phyloP scores from a whole-genome alignment of 108 stramenopile species.

The Heterococcus sp. region DNA sequence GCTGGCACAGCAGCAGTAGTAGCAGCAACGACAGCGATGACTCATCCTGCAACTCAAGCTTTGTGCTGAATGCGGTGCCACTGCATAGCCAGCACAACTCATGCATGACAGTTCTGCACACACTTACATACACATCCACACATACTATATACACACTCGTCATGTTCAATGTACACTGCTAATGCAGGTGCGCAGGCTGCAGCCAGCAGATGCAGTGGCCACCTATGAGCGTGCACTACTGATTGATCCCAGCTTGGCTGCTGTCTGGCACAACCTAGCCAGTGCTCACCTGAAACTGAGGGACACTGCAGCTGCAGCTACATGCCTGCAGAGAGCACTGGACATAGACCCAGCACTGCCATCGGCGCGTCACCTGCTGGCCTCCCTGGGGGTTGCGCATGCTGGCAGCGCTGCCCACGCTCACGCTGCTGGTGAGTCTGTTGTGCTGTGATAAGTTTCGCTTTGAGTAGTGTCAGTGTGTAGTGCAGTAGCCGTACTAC shows the following conservation, averaged over 20 bases:
- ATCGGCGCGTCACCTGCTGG: conserved; percentile 24
- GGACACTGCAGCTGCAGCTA: conserved; percentile 18
- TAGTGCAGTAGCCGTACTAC: no score
- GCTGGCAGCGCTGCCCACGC: no score
- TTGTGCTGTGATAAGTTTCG: no score
- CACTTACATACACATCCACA: not conserved
- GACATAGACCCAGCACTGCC: conserved; percentile 1
- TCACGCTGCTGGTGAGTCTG: no score
- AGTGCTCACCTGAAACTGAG: conserved; percentile 34
- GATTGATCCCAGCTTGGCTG: conserved; percentile 5
- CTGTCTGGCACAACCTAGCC: conserved; percentile 43
- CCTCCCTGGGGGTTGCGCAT: conserved; percentile 14
- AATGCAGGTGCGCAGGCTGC: conserved; percentile 9
- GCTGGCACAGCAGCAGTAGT: no score
- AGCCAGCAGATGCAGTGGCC: conserved; percentile 19
- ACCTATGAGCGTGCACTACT: conserved; percentile 25
- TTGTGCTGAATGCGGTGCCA: no score
- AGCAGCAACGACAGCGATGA: no score
- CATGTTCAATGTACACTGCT: not conserved
- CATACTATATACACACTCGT: not conserved
- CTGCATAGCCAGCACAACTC: not conserved
- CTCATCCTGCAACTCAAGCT: no score
- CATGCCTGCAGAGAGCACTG: conserved; percentile 1
- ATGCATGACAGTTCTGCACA: not conserved
- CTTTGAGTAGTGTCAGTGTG: no score